Conservation (phyloP, 208 protist species). For the Wallacemonas sp. region DNA sequence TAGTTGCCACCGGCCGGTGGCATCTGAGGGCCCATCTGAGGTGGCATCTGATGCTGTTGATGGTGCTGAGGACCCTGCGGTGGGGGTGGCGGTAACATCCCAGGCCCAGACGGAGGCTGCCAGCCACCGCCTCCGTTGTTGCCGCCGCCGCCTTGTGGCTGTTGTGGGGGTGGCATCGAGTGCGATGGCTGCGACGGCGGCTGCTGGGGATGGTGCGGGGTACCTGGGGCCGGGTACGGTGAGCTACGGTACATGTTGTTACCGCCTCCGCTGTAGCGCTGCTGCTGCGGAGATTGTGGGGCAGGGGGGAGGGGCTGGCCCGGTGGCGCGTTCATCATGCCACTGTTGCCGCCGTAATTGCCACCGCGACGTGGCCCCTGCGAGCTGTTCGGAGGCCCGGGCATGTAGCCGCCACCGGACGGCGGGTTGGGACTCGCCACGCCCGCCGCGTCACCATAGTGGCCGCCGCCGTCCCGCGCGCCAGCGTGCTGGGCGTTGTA, state of each 20-base stretch:
- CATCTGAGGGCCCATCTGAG: slow-evolving; percentile 16
- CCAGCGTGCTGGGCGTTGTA: background rate
- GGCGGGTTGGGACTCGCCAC: background rate
- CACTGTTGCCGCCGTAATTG: slow-evolving; percentile 14
- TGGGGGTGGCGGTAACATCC: slow-evolving; percentile 2
- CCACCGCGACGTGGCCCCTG: background rate
- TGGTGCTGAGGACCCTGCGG: slow-evolving; percentile 19
- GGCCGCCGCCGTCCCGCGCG: background rate
- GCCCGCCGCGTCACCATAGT: background rate
- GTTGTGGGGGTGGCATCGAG: slow-evolving; percentile 1
- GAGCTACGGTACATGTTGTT: slow-evolving; percentile 8
- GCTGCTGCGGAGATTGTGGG: slow-evolving; percentile 15
- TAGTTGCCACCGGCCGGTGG: slow-evolving; percentile 2
- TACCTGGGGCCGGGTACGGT: slow-evolving; percentile 2
- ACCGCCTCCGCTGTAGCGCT: slow-evolving; percentile 4
- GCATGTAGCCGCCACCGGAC: background rate
- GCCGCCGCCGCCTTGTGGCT: background rate
- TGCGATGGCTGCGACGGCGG: slow-evolving; percentile 15
- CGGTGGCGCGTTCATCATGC: background rate
- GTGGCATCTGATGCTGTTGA: slow-evolving; percentile 18
- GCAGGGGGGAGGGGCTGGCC: background rate
- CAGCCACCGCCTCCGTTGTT: background rate
- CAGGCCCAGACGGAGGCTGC: background rate
- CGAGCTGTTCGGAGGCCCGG: background rate
- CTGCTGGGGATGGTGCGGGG: slow-evolving; percentile 21